A percentile compares a stretch with the other conserved stretches of the same genome.
Evolutionary conservation across 306 rosid species (phyloP).

Genomic region (Aeschynomene evenia): DNA sequence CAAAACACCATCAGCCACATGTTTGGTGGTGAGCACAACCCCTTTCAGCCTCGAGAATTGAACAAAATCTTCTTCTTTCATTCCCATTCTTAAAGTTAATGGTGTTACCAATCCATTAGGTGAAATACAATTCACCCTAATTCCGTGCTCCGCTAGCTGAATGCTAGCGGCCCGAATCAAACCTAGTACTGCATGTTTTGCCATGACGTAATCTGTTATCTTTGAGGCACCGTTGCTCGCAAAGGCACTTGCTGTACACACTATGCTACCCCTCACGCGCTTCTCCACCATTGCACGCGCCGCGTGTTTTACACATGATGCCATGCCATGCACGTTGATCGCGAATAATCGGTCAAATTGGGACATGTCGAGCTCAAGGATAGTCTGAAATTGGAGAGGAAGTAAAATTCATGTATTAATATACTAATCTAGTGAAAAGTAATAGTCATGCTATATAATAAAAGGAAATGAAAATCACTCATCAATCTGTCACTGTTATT

Average conservation of each 20-base stretch:
- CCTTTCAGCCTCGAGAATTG: conserved; percentile 35
- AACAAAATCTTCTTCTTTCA: background rate
- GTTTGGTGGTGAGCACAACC: conserved; percentile 26
- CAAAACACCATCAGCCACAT: conserved; percentile 47
- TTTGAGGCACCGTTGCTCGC: background rate
- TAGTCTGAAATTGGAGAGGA: background rate
- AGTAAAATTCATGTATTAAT: too few relatives aligned
- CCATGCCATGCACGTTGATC: conserved; percentile 41
- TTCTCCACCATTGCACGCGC: conserved; percentile 52
- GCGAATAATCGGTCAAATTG: conserved; percentile 25
- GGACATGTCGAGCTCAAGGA: conserved; percentile 43
- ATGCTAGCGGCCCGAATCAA: conserved; percentile 44
- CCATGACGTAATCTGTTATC: conserved; percentile 38
- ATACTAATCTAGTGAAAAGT: too few relatives aligned
- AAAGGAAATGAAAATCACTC: too few relatives aligned
- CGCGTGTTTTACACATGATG: conserved; percentile 49
- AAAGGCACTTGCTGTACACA: conserved; percentile 44
- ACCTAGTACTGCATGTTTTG: conserved; percentile 58
- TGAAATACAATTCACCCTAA: conserved; percentile 57
- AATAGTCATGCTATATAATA: too few relatives aligned
- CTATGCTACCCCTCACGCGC: conserved; percentile 46
- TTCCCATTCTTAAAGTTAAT: background rate
- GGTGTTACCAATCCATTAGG: conserved; percentile 49
- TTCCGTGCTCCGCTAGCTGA: conserved; percentile 45
- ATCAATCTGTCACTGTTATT: too few relatives aligned